Conservation (phyloP, 495 filamentous ascomycete species). For the Talaromyces adpressus region DNA sequence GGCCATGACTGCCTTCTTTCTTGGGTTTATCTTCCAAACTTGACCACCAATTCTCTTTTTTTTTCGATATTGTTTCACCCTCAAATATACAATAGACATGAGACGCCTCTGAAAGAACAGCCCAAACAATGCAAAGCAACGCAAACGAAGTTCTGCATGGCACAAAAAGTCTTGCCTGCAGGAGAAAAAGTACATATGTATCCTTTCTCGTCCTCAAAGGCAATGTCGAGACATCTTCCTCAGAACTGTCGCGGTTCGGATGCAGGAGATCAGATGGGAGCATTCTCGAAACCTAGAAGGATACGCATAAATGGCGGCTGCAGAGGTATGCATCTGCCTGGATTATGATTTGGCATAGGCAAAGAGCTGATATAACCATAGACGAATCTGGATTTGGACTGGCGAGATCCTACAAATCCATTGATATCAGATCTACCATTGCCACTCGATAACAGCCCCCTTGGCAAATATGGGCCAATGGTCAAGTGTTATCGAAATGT, state of each 20-base stretch:
- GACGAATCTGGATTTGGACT: not conserved
- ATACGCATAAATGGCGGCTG: not conserved
- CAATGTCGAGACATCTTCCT: not conserved
- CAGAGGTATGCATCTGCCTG: not conserved
- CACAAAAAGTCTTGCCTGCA: not conserved
- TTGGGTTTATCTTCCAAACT: not conserved
- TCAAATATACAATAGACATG: not conserved
- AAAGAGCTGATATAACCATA: not conserved
- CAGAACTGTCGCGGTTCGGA: not conserved
- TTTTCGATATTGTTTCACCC: not conserved
- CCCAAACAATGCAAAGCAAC: not conserved
- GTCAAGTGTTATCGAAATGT: conserved; percentile 37
- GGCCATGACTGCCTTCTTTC: not conserved
- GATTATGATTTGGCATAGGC: not conserved
- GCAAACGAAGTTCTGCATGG: not conserved
- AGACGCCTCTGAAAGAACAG: not conserved
- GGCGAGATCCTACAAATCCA: not conserved
- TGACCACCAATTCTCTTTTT: not conserved
- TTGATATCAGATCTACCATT: no score
- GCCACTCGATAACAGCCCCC: no score
- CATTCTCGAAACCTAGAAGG: not conserved
- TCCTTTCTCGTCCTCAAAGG: not conserved
- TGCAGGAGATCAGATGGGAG: not conserved
- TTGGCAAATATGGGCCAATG: no score
- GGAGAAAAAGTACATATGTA: not conserved